Evolutionary conservation across 169 alveolate species (phyloP).

Genomic region (Sarcocystis neurona): DNA sequence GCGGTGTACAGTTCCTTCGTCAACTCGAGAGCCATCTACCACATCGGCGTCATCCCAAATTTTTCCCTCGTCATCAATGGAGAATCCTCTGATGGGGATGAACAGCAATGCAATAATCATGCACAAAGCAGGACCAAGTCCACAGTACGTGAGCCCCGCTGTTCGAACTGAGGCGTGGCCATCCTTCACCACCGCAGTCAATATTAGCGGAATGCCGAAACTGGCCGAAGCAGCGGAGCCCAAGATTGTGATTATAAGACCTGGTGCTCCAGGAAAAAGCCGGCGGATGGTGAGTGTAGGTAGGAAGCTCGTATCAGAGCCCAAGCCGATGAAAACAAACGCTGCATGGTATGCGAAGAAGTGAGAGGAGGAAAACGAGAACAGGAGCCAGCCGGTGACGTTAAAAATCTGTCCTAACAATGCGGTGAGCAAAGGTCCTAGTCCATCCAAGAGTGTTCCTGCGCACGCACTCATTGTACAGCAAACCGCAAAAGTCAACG

Average conservation of each 20-base stretch:
- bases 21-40: background rate
- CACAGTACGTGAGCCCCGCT: constrained; percentile 40
- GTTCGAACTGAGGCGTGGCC: constrained; percentile 2
- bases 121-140: constrained; percentile 50
- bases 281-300: constrained; percentile 55
- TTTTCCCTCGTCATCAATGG: constrained; percentile 42
- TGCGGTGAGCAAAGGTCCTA: constrained; percentile 71
- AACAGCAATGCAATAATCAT: constrained; percentile 12
- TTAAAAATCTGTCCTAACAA: constrained; percentile 70
- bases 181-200: constrained; percentile 19
- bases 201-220: constrained; percentile 59
- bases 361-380: constrained; percentile 44
- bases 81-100: constrained; percentile 43
- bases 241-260: constrained; percentile 38
- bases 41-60: background rate
- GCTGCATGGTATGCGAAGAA: background rate
- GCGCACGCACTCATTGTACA: constrained; percentile 73
- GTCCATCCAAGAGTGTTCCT: constrained; percentile 68
- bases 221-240: constrained; percentile 68
- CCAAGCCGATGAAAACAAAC: constrained; percentile 59
- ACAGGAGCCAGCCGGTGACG: constrained; percentile 67
- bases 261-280: constrained; percentile 62
- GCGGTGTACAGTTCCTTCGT: background rate
- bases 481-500: constrained; percentile 66
- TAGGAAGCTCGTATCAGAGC: constrained; percentile 58